A percentile compares a stretch with the other conserved stretches of the same genome.
Evolutionary conservation across 2,329 filamentous ascomycete genomes (phyloP).

Genomic region (Whalleya microplaca): DNA sequence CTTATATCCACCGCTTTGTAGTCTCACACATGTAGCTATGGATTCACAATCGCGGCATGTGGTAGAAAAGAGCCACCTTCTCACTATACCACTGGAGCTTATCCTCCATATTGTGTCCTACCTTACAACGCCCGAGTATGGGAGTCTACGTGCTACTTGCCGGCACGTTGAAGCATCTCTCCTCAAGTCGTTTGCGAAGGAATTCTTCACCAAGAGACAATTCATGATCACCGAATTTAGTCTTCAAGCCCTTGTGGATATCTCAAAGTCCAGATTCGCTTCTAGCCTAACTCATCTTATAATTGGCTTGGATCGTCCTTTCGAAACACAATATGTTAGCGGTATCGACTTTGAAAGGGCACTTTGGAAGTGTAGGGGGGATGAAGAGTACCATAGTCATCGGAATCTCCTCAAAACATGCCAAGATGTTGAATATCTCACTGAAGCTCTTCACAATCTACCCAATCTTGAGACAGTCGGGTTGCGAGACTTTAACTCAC

Average conservation of each 20-base stretch:
- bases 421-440: constrained; percentile 55
- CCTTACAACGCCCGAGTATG: constrained; percentile 60
- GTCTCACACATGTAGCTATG: constrained; percentile 3
- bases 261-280: constrained; percentile 49
- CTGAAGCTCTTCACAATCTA: constrained; percentile 59
- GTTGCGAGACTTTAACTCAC: constrained; percentile 61
- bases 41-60: constrained; percentile 2
- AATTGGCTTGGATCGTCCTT: constrained; percentile 46
- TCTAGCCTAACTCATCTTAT: constrained; percentile 50
- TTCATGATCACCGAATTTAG: constrained; percentile 66
- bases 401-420: constrained; percentile 47
- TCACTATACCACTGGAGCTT: constrained; percentile 60
- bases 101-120: constrained; percentile 56
- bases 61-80: constrained; percentile 20
- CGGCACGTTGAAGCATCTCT: constrained; percentile 57
- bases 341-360: constrained; percentile 29
- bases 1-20: not conserved
- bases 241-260: constrained; percentile 50
- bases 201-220: constrained; percentile 69
- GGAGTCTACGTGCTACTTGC: constrained; percentile 58
- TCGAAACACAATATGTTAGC: not conserved
- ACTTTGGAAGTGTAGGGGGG: constrained; percentile 29
- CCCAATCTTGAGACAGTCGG: constrained; percentile 58
- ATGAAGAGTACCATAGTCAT: constrained; percentile 36
- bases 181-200: constrained; percentile 58